Percentiles rank a stretch among this genome's conserved stretches.
Evolutionary conservation across 2,329 filamentous ascomycete species (phyloP).

Genomic region (Aspergillus jensenii): DNA sequence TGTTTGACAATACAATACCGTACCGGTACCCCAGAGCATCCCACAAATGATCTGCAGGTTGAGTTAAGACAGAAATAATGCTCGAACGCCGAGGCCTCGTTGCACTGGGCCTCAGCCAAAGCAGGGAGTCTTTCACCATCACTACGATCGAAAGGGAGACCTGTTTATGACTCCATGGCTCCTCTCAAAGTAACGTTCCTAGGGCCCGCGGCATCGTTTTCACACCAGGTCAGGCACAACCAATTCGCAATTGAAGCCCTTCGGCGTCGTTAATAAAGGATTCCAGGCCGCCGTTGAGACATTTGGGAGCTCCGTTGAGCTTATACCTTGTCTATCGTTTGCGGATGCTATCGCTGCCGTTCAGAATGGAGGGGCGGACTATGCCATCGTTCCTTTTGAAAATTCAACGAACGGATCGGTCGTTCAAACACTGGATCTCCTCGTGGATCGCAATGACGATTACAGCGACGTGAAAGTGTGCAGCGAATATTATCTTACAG

Average conservation of each 20-base stretch:
- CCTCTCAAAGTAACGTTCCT: slow-evolving; percentile 53
- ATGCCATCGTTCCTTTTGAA: slow-evolving; percentile 89
- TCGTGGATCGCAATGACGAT: slow-evolving; percentile 68
- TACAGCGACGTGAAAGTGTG: slow-evolving; percentile 73
- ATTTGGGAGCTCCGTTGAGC: slow-evolving; percentile 41
- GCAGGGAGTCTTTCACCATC: not conserved
- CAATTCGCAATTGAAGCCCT: slow-evolving; percentile 18
- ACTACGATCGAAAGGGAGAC: not conserved
- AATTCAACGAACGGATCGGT: slow-evolving; percentile 96
- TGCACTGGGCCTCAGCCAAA: not conserved
- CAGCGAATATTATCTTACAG: slow-evolving; percentile 80
- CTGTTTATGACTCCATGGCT: slow-evolving; percentile 16
- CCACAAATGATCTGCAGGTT: slow-evolving; percentile 4
- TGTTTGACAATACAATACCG: slow-evolving; percentile 9
- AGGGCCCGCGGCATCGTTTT: slow-evolving; percentile 66
- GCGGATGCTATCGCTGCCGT: slow-evolving; percentile 76
- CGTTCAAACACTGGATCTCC: slow-evolving; percentile 82
- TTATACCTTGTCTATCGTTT: slow-evolving; percentile 39
- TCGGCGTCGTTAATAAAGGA: slow-evolving; percentile 16
- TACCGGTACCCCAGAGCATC: not conserved
- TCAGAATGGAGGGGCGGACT: slow-evolving; percentile 62
- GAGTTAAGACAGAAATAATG: not conserved
- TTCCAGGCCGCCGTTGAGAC: slow-evolving; percentile 54
- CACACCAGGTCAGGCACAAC: slow-evolving; percentile 59
- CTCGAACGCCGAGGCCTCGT: not conserved